Conservation (phyloP, 352 stramenopile species). For the Pythium monospermum region DNA sequence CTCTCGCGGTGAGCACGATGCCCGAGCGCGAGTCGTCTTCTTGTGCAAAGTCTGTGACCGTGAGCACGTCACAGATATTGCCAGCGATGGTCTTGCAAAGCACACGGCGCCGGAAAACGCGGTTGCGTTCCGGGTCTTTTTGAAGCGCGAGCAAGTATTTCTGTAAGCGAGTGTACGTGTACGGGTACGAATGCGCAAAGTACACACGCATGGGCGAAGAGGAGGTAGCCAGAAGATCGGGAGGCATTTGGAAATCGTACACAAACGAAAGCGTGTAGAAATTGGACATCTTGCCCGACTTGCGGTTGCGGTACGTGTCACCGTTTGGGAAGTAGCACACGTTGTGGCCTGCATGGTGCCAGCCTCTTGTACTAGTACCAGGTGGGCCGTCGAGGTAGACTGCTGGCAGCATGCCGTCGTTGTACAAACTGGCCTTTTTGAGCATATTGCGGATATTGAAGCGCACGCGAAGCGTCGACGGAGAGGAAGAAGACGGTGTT, state of each 20-base stretch:
- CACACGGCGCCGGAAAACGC: conserved; percentile 48
- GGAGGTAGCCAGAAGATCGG: conserved; percentile 3
- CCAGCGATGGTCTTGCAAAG: conserved; percentile 81
- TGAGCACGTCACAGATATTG: conserved; percentile 86
- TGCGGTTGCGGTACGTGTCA: conserved; percentile 54
- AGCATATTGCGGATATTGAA: conserved; percentile 89
- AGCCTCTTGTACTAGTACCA: conserved; percentile 36
- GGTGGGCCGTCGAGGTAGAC: conserved; percentile 48
- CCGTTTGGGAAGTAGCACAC: conserved; percentile 84
- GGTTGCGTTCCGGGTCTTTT: conserved; percentile 40
- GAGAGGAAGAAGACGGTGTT: not conserved
- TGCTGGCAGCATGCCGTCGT: conserved; percentile 81
- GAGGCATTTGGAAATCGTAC: conserved; percentile 40
- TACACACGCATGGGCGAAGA: conserved; percentile 30
- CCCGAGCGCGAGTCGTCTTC: conserved; percentile 52
- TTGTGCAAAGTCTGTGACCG: conserved; percentile 77
- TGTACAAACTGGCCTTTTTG: conserved; percentile 84
- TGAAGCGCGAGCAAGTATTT: conserved; percentile 45
- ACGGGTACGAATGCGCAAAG: conserved; percentile 83
- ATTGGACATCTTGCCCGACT: conserved; percentile 38
- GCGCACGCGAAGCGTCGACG: conserved; percentile 26
- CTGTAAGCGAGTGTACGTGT: conserved; percentile 80
- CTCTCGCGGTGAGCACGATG: conserved; percentile 77
- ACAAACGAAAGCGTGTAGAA: conserved; percentile 81
- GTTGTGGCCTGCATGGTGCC: conserved; percentile 63